Conservation (phyloP, 176 grass and related monocot species). For the Phoenix dactylifera region DNA sequence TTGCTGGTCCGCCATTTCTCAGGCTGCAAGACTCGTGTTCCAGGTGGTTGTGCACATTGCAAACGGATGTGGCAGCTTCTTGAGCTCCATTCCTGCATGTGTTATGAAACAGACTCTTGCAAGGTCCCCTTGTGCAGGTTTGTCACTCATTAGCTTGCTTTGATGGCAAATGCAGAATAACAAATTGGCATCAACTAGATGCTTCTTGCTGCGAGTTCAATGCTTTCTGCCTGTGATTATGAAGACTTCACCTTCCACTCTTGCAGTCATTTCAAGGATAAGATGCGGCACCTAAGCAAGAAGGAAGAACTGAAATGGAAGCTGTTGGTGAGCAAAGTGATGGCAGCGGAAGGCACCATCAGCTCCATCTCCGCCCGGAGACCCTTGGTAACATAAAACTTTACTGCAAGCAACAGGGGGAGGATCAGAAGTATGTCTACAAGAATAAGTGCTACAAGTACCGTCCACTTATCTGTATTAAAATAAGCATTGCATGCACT, state of each 20-base stretch:
- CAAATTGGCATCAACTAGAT: no score
- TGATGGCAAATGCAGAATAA: no score
- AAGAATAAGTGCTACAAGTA: no score
- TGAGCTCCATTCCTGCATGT: conserved; percentile 77
- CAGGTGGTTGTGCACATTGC: conserved; percentile 69
- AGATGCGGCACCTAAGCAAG: conserved; percentile 39
- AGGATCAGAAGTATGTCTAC: no score
- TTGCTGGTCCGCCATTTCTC: conserved; percentile 72
- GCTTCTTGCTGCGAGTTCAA: no score
- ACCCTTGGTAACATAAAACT: not conserved
- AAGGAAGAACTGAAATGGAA: conserved; percentile 66
- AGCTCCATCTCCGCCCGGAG: conserved; percentile 24
- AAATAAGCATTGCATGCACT: no score
- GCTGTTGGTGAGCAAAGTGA: conserved; percentile 52
- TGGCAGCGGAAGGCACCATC: conserved; percentile 35
- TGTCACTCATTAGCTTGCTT: no score
- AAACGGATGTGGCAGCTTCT: conserved; percentile 93
- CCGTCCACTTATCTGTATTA: no score
- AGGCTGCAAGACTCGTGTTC: conserved; percentile 40
- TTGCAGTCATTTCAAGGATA: conserved; percentile 69
- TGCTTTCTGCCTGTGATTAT: no score
- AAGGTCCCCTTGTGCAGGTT: conserved; percentile 85
- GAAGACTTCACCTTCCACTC: no score
- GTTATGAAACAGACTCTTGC: conserved; percentile 36
- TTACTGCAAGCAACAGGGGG: no score